Percentiles rank a stretch among this genome's conserved stretches.
Evolutionary conservation across 2,329 filamentous ascomycete genomes (phyloP).

Genomic region (Talaromyces amestolkiae): DNA sequence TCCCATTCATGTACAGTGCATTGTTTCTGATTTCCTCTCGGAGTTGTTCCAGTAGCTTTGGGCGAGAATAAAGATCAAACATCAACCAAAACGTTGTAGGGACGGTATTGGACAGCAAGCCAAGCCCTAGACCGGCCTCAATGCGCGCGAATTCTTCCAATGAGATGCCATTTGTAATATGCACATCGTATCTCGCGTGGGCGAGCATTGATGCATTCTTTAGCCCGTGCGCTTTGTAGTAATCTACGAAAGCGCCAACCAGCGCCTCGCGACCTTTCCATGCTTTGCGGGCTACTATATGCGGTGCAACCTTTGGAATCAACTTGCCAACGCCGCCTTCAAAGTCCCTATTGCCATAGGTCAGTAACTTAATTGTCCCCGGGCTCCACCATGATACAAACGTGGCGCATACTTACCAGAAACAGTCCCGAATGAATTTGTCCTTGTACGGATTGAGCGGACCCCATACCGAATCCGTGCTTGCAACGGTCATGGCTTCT

Average conservation of each 20-base stretch:
- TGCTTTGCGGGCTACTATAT: conserved; percentile 38
- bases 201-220: conserved; percentile 33
- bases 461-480: conserved; percentile 30
- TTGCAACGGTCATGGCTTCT: conserved; percentile 28
- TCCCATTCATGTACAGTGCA: conserved; percentile 25
- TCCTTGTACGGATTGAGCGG: conserved; percentile 30
- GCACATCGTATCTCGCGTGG: conserved; percentile 21
- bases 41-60: conserved; percentile 39
- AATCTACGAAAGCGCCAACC: conserved; percentile 37
- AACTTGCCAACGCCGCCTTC: conserved; percentile 35
- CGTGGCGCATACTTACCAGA: conserved; percentile 23
- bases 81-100: conserved; percentile 49
- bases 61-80: conserved; percentile 44
- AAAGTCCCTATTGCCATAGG: conserved; percentile 34
- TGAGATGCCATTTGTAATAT: conserved; percentile 20
- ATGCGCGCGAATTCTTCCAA: conserved; percentile 28
- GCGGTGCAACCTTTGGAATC: conserved; percentile 35
- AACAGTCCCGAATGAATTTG: conserved; percentile 23
- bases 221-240: conserved; percentile 41
- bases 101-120: conserved; percentile 43
- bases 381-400: neutral
- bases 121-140: conserved; percentile 33
- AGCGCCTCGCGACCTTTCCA: conserved; percentile 38
- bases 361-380: neutral
- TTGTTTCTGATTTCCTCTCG: conserved; percentile 39